A percentile compares a stretch with the other conserved stretches of the same genome.
Evolutionary conservation across 2,329 filamentous ascomycete genomes (phyloP).

Genomic region (Penicillium sp.): DNA sequence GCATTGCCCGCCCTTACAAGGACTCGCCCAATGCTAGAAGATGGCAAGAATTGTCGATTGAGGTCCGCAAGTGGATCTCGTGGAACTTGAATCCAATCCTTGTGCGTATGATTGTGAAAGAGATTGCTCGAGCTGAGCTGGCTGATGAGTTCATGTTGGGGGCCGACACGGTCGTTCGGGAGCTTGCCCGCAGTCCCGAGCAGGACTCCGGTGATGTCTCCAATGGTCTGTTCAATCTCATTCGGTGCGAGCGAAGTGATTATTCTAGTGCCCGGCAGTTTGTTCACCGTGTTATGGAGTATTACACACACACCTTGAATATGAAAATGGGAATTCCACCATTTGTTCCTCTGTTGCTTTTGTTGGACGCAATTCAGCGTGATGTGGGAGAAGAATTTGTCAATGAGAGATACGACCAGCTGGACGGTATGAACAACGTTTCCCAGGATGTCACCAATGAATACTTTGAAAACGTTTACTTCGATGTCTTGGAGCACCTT

Average conservation of each 20-base stretch:
- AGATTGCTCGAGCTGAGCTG: not conserved
- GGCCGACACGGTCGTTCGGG: not conserved
- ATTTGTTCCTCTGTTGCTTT: not conserved
- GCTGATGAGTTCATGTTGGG: not conserved
- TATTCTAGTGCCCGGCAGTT: not conserved
- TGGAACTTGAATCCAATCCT: slow-evolving; percentile 1
- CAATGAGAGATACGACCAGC: not conserved
- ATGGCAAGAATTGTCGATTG: not conserved
- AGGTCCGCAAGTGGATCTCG: slow-evolving; percentile 1
- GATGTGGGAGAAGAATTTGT: not conserved
- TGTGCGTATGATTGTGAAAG: not conserved
- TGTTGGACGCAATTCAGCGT: not conserved
- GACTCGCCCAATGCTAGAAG: not conserved
- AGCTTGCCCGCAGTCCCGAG: not conserved
- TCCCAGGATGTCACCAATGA: not conserved
- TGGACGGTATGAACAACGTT: not conserved
- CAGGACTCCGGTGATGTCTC: not conserved
- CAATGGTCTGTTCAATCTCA: not conserved
- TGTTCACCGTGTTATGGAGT: not conserved
- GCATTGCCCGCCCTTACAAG: not conserved
- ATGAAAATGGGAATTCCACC: not conserved
- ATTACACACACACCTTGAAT: not conserved
- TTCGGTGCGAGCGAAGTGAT: not conserved
- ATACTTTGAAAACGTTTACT: not conserved
- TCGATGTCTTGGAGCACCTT: not conserved